Conservation (phyloP, 2,329 filamentous ascomycete genomes). For the Exophiala spinifera region DNA sequence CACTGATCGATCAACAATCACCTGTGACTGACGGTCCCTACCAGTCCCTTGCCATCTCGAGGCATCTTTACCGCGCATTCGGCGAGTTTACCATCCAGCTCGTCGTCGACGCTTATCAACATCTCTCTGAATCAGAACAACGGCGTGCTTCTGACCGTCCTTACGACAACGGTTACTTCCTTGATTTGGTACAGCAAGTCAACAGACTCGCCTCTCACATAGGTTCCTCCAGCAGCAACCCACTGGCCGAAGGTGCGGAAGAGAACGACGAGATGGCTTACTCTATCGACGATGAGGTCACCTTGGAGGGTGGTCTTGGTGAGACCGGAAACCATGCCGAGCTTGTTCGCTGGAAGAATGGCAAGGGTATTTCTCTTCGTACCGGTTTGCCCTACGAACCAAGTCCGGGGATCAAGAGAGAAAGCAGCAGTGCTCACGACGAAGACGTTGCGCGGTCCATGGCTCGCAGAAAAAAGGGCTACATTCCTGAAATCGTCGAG, state of each 20-base stretch:
- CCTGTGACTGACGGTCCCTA: constrained; percentile 64
- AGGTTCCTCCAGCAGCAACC: constrained; percentile 63
- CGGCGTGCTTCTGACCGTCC: constrained; percentile 79
- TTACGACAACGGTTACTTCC: constrained; percentile 94
- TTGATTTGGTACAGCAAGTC: constrained; percentile 93
- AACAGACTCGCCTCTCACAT: constrained; percentile 83
- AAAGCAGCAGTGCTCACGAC: constrained; percentile 60
- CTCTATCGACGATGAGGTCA: constrained; percentile 65
- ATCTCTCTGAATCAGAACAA: constrained; percentile 81
- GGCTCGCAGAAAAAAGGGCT: constrained; percentile 93
- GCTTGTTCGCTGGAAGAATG: constrained; percentile 77
- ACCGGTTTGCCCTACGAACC: constrained; percentile 63
- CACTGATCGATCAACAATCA: constrained; percentile 60
- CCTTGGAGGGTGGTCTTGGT: constrained; percentile 75
- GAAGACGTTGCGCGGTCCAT: constrained; percentile 89
- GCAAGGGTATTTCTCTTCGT: constrained; percentile 73
- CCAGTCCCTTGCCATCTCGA: constrained; percentile 71
- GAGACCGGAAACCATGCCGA: constrained; percentile 80
- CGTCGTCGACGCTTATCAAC: constrained; percentile 83
- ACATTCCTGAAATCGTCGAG: constrained; percentile 76
- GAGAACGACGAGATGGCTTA: constrained; percentile 49
- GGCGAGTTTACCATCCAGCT: constrained; percentile 87
- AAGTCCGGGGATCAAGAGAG: constrained; percentile 50
- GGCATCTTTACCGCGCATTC: constrained; percentile 78
- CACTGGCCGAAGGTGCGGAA: constrained; percentile 54